Evolutionary conservation across 208 protist species (phyloP).

Genomic region (Strigomonas galati): DNA sequence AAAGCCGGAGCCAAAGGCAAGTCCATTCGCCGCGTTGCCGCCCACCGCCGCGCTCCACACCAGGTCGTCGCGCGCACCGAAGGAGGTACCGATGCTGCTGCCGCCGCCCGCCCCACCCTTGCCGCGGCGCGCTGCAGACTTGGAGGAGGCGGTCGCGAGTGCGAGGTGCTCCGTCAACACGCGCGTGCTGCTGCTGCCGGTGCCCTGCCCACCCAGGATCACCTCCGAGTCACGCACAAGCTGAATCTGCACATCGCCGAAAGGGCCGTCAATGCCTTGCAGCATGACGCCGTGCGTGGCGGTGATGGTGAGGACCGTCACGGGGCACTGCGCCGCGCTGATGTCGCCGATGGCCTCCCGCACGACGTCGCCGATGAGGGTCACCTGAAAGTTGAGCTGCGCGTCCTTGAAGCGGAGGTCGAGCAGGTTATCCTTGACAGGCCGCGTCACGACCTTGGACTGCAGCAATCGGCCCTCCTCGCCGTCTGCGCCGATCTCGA

Average conservation of each 20-base stretch:
- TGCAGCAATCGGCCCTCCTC: constrained; percentile 38
- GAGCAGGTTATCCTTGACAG: constrained; percentile 45
- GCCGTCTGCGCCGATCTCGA: constrained; percentile 45
- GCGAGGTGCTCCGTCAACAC: constrained; percentile 69
- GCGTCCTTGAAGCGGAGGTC: constrained; percentile 66
- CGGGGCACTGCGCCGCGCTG: constrained; percentile 48
- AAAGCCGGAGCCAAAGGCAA: constrained; percentile 42
- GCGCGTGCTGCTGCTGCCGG: constrained; percentile 30
- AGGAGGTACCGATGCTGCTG: constrained; percentile 11
- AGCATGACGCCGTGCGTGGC: constrained; percentile 40
- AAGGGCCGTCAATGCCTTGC: constrained; percentile 48
- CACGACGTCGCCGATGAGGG: constrained; percentile 49
- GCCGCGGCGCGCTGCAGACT: not conserved
- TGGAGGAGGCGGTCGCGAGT: constrained; percentile 44
- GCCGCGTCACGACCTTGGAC: constrained; percentile 58
- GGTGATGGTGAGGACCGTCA: constrained; percentile 36
- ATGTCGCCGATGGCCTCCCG: constrained; percentile 65
- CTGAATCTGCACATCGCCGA: constrained; percentile 44
- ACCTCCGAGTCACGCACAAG: constrained; percentile 39
- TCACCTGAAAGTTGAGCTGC: constrained; percentile 35
- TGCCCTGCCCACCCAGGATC: constrained; percentile 29
- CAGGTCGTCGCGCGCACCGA: constrained; percentile 8
- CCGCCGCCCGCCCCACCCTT: constrained; percentile 17
- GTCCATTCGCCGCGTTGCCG: constrained; percentile 7
- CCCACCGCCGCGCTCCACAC: constrained; percentile 6